A percentile compares a stretch with the other conserved stretches of the same genome.
These are phyloP conservation scores for Lenwebbia sp. DNA, from an alignment of 345 rosid genomes.

Conservation along the genomic window DNA sequence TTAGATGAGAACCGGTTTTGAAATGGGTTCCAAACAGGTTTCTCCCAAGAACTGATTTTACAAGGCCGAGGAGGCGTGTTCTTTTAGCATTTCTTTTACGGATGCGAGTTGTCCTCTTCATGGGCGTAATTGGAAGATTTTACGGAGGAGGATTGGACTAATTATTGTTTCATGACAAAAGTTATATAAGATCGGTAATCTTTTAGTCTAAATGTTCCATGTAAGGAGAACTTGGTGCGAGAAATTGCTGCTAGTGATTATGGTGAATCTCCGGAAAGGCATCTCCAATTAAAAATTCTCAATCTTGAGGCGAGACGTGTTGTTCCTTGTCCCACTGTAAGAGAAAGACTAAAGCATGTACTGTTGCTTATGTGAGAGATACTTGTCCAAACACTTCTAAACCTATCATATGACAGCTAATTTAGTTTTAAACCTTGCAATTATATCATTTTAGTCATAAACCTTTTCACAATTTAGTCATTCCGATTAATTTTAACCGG, in stretches of 20 bases:
- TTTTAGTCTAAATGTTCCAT: background rate
- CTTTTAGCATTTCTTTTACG: background rate
- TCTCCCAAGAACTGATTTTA: background rate
- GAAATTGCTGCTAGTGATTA: background rate
- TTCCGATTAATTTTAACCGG: rapidly evolving
- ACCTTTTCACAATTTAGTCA: rapidly evolving
- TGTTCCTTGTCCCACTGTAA: no score
- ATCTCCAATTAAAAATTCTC: background rate
- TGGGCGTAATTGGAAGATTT: background rate
- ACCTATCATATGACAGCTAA: background rate
- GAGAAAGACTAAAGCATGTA: background rate
- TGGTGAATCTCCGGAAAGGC: background rate
- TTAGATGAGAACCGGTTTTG: no score
- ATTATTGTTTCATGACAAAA: background rate
- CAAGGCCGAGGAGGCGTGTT: background rate
- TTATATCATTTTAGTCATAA: rapidly evolving
- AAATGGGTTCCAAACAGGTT: background rate
- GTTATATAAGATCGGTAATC: background rate
- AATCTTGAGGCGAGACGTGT: background rate
- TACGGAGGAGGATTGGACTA: background rate
- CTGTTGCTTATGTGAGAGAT: background rate
- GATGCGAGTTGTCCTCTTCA: background rate
- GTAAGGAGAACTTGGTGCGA: background rate
- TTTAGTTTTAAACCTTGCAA: background rate
- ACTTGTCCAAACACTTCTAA: background rate